Percentiles rank a stretch among this genome's conserved stretches.
Conservation (phyloP, 768 basidiomycete genomes). For the Lactifluus piperatus region DNA sequence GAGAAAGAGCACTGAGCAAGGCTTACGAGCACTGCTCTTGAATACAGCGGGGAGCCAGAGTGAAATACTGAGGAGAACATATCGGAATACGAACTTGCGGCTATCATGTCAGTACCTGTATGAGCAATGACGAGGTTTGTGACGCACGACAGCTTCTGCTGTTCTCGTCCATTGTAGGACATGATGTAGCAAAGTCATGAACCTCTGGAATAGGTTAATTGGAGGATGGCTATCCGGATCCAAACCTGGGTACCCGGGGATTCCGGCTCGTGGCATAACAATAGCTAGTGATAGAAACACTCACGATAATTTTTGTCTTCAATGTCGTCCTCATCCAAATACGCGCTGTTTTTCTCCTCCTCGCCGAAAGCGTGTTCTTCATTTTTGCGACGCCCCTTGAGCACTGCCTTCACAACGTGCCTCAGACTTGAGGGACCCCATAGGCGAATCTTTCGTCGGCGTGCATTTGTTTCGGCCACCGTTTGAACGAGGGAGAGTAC, state of each 20-base stretch:
- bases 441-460: slow-evolving; percentile 32
- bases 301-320: slow-evolving; percentile 12
- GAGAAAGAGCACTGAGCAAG: neutral
- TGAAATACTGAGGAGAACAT: slow-evolving; percentile 38
- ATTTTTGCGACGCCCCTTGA: slow-evolving; percentile 20
- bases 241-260: slow-evolving; percentile 22
- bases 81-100: slow-evolving; percentile 41
- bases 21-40: slow-evolving; percentile 35
- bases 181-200: slow-evolving; percentile 30
- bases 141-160: slow-evolving; percentile 34
- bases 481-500: slow-evolving; percentile 32
- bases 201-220: slow-evolving; percentile 33
- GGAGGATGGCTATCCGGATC: slow-evolving; percentile 45
- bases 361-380: slow-evolving; percentile 26
- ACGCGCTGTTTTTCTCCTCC: slow-evolving; percentile 24
- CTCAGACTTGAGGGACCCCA: slow-evolving; percentile 44
- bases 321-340: slow-evolving; percentile 21
- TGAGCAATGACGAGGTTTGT: neutral
- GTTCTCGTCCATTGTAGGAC: slow-evolving; percentile 35
- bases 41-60: slow-evolving; percentile 45
- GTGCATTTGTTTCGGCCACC: slow-evolving; percentile 30
- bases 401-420: slow-evolving; percentile 25
- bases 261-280: neutral
- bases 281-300: neutral
- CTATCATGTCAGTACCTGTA: neutral